Evolutionary conservation across 2,329 filamentous ascomycete genomes (phyloP), one percentile per base, ranked within the genome.

Genomic region (Trichophyton simii): DNA sequence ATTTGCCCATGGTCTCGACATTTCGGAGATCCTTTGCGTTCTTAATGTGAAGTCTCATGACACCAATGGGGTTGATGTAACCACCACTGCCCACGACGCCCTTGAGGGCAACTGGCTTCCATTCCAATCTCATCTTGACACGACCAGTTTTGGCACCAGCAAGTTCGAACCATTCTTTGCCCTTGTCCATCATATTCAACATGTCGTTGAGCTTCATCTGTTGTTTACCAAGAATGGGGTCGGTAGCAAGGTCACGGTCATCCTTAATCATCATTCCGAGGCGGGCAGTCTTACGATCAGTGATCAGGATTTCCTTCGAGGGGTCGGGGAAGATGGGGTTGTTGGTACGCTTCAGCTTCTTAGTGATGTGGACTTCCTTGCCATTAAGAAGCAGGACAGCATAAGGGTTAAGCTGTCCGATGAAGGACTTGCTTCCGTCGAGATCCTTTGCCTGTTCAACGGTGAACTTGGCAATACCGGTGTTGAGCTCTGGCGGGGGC

Each of bases 391-490:
- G 81, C 58, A 99, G 81, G 36, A 86, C 81, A 8, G 89, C 91
- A 67, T 97, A 99, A 1, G 94, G 94, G 74, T 91, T 97, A 55
- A 99, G 85, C 65, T 87, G 82, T 34, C 94, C 94, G 63, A 97
- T 86, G 70, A 99, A 77, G 75, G 91, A 96, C 85, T 94, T 96
- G 66, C 84, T 88, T 58, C 87, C 87, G 70, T 99, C 94, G 36
- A 99, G 82, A 68, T 97, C 92, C 79, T 99, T 99, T 66, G 91
- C 92, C 75, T 96, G 92, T 72, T 96, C 91, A 59, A 99, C 83
- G 0, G 88, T 95, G 74, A 96, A 96, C 64, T 90, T 87, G 65
- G 91, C 84, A 71, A 99, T 96, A 79, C 94, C 95, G 20, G 92
- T 95, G 70, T 92, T 92, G 15, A 89, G 87, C 68, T 96, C 91